Evolutionary conservation across 2,329 filamentous ascomycete species (phyloP).

Genomic region (Fusarium sambucinum): DNA sequence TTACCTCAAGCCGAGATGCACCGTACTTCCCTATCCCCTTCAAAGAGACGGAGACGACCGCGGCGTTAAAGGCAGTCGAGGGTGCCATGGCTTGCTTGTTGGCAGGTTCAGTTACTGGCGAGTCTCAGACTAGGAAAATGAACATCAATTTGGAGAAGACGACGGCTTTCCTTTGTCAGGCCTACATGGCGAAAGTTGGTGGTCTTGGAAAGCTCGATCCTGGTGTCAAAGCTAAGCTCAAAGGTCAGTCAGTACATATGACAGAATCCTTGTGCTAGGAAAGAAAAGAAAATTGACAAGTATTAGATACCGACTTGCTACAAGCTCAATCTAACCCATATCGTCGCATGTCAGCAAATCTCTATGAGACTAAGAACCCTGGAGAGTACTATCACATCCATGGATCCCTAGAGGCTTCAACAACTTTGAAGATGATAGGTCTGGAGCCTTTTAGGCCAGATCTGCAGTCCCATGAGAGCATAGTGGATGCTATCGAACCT

Average conservation of each 20-base stretch:
- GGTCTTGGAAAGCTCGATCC: conserved; percentile 56
- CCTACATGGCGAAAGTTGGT: conserved; percentile 54
- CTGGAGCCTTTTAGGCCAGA: conserved; percentile 71
- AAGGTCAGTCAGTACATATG: conserved; percentile 45
- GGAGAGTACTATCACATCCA: conserved; percentile 82
- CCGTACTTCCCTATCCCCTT: conserved; percentile 62
- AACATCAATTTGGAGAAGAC: conserved; percentile 55
- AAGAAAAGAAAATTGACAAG: neutral
- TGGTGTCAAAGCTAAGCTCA: conserved; percentile 50
- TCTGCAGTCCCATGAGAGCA: conserved; percentile 69
- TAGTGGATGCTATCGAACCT: conserved; percentile 69
- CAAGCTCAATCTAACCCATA: conserved; percentile 78
- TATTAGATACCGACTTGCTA: conserved; percentile 76
- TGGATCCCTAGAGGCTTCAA: conserved; percentile 78
- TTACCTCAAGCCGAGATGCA: conserved; percentile 52
- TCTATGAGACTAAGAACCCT: conserved; percentile 75
- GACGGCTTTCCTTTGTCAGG: conserved; percentile 57
- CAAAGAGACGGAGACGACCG: conserved; percentile 60
- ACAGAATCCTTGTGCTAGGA: accelerated
- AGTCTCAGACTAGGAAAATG: conserved; percentile 37
- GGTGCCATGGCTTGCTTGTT: conserved; percentile 51
- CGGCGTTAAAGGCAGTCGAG: conserved; percentile 60
- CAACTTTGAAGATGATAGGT: conserved; percentile 77
- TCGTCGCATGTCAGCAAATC: conserved; percentile 77
- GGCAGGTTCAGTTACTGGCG: conserved; percentile 45